These are phyloP conservation scores for Posidonia australis DNA, from an alignment of 106 monocot genomes.

Conservation along the genomic window DNA sequence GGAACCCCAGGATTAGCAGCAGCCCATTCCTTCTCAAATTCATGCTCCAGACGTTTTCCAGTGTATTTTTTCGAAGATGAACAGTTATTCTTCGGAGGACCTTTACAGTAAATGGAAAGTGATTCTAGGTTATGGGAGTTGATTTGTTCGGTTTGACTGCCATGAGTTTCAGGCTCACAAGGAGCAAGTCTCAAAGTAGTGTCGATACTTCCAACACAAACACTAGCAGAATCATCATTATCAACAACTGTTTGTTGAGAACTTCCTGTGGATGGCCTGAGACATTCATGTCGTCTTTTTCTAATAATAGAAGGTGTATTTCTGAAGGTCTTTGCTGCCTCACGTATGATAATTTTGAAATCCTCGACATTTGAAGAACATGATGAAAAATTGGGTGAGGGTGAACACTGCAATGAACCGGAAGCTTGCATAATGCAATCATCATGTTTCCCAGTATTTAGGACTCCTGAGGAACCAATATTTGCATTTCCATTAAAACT, in stretches of 20 bases:
- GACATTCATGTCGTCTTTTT: background rate
- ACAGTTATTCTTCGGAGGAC: background rate
- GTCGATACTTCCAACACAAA: constrained; percentile 10
- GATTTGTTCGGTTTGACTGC: background rate
- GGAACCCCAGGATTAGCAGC: background rate
- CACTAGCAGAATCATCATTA: background rate
- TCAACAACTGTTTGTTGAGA: constrained; percentile 1
- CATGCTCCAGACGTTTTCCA: constrained; percentile 11
- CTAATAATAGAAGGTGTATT: constrained; percentile 33
- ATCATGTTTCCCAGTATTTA: background rate
- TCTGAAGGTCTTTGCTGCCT: constrained; percentile 19
- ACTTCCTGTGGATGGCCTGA: background rate
- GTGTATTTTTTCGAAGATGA: constrained; percentile 2
- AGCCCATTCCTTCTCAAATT: constrained; percentile 17
- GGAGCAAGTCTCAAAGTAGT: background rate
- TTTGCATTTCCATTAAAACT: background rate
- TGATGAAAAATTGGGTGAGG: constrained; percentile 5
- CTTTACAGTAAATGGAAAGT: background rate
- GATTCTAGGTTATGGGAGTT: background rate
- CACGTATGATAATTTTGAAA: constrained; percentile 7
- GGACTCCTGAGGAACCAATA: background rate
- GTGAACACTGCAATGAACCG: background rate
- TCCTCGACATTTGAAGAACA: background rate
- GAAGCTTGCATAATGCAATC: too few species aligned
- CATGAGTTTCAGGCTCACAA: background rate